Conservation (phyloP, 2,329 filamentous ascomycete species). For the Calonectria crousiana region DNA sequence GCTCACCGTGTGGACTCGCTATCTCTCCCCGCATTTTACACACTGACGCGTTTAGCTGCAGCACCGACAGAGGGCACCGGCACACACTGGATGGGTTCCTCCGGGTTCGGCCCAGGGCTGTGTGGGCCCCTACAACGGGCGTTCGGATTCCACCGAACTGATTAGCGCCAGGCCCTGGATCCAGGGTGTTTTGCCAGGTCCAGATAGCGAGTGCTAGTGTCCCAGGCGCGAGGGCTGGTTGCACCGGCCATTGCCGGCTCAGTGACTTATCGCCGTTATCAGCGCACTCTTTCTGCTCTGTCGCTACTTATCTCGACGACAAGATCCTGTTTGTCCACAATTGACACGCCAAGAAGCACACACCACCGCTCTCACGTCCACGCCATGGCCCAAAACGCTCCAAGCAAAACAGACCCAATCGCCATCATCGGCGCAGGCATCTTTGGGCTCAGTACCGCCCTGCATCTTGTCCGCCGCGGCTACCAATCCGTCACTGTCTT, state of each 20-base stretch:
- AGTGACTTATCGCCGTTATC: not conserved
- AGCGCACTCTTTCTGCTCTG: not conserved
- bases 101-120: conserved; percentile 10
- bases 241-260: not conserved
- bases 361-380: not conserved
- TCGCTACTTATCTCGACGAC: conserved; percentile 2
- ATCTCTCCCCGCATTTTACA: conserved; percentile 22
- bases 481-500: conserved; percentile 62
- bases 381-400: conserved; percentile 5
- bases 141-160: conserved; percentile 25
- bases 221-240: not conserved
- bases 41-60: not conserved
- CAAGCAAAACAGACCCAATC: conserved; percentile 23
- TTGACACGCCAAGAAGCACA: not conserved
- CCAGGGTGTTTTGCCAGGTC: not conserved
- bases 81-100: conserved; percentile 25
- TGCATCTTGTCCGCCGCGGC: conserved; percentile 51
- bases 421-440: conserved; percentile 32
- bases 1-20: conserved; percentile 4
- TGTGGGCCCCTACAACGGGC: not conserved
- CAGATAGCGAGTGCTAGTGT: not conserved
- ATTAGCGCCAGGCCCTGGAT: not conserved
- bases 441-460: conserved; percentile 51
- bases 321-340: not conserved
- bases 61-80: not conserved